These are phyloP conservation scores for Massariosphaeria phaeospora DNA, from an alignment of 495 filamentous ascomycete species.

Conservation along the genomic window DNA sequence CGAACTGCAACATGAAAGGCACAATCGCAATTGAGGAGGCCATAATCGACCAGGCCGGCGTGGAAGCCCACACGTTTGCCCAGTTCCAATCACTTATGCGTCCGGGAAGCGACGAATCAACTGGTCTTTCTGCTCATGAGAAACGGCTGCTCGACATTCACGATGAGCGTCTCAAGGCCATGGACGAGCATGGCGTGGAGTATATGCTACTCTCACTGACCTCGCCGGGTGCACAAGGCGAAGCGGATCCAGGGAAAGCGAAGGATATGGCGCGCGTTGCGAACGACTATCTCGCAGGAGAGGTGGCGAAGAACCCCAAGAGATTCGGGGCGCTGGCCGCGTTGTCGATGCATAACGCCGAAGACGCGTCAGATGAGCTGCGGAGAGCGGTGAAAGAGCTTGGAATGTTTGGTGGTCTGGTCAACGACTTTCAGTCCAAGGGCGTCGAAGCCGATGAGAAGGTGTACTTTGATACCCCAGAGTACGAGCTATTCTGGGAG, in stretches of 20 bases:
- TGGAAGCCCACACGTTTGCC: slow-evolving; percentile 24
- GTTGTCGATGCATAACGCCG: slow-evolving; percentile 25
- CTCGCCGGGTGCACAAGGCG: slow-evolving; percentile 27
- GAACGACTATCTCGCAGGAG: slow-evolving; percentile 30
- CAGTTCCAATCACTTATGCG: slow-evolving; percentile 26
- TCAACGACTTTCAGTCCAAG: slow-evolving; percentile 28
- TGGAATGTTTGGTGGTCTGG: slow-evolving; percentile 28
- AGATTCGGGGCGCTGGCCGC: slow-evolving; percentile 29
- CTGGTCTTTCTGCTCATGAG: slow-evolving; percentile 23
- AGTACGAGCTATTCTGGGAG: slow-evolving; percentile 30
- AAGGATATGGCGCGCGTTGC: slow-evolving; percentile 25
- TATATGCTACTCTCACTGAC: slow-evolving; percentile 29
- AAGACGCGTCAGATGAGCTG: slow-evolving; percentile 28
- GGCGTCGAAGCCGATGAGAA: slow-evolving; percentile 18
- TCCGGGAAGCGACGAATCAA: slow-evolving; percentile 12
- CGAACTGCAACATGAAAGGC: slow-evolving; percentile 12
- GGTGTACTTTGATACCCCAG: slow-evolving; percentile 25
- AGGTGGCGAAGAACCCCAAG: slow-evolving; percentile 24
- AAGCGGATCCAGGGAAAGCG: slow-evolving; percentile 25
- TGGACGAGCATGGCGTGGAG: slow-evolving; percentile 31
- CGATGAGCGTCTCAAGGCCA: slow-evolving; percentile 22
- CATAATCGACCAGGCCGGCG: slow-evolving; percentile 23
- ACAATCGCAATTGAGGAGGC: slow-evolving; percentile 30
- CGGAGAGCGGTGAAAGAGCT: slow-evolving; percentile 28
- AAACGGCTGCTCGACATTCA: slow-evolving; percentile 29